Evolutionary conservation across 2,329 filamentous ascomycete species (phyloP), one percentile per base, ranked within the genome.

Genomic region (Aspergillus transmontanensis): DNA sequence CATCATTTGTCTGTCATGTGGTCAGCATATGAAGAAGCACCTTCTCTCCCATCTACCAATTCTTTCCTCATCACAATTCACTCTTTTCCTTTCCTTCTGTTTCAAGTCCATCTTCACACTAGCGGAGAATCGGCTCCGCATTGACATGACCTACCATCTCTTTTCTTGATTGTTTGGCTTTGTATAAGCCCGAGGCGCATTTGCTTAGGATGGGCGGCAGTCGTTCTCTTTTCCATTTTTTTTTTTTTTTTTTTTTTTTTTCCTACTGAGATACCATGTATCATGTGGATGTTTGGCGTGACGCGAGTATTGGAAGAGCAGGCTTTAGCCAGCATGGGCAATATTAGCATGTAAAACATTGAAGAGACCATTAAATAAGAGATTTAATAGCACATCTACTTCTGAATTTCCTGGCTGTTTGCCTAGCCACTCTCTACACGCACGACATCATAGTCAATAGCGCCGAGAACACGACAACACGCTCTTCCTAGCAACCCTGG

Each of bases 51-150:
- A 12, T 53, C 34, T 58, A 32, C 45, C 10, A 28, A 34, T 53
- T 58, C 56, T 53, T 54, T 39, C 32, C 54, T 28, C 36, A 12
- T 36, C 23, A 46, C 48, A 28, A 12, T 28, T 63, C 51, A 34
- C 36, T 51, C 55, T 61, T 59, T 54, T 26, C 34, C 55, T 34
- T 62, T 58, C 43, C 39, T 64, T 60, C 57, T 58, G 6, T 64
- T 30, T 46, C 19, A n/a, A 58, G 21, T 57, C 43, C 63, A 45
- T 16, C 53, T 28, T 30, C 58, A 32, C 28, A 23, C 32, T 39
- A 23, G 32, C 34, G 32, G 32, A 55, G 34, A 14, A 36, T 16
- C 34, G 23, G 14, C n/a, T 55, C 51, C 34, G 51, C 51, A 19
- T n/a, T n/a, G 30, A 26, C 51, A 19, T 41, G 32, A 39, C 51